A percentile compares a stretch with the other conserved stretches of the same genome.
Evolutionary conservation across 2,329 filamentous ascomycete species (phyloP).

Genomic region (Diaporthe sp.): DNA sequence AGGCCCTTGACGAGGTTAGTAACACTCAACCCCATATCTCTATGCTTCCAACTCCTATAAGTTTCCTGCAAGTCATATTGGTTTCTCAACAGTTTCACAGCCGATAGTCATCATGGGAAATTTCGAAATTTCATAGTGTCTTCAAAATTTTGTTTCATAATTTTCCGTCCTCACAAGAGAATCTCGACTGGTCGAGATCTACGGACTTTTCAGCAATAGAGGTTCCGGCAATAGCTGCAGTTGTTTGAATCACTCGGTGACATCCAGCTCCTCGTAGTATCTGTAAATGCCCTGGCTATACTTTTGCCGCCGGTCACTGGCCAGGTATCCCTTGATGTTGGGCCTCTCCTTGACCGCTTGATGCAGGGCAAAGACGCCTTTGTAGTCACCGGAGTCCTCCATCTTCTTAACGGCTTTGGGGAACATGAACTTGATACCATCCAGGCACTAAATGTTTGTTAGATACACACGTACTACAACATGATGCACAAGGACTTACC

Average conservation of each 20-base stretch:
- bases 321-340: slow-evolving; percentile 77
- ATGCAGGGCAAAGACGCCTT: slow-evolving; percentile 74
- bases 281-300: slow-evolving; percentile 79
- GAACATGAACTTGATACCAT: slow-evolving; percentile 77
- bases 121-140: background rate
- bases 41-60: background rate
- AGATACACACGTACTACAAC: background rate
- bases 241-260: slow-evolving; percentile 49
- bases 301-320: slow-evolving; percentile 71
- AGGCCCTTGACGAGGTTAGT: background rate
- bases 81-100: background rate
- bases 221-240: background rate
- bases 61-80: background rate
- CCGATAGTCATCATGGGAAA: background rate
- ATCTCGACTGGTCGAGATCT: no score
- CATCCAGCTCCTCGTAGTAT: slow-evolving; percentile 80
- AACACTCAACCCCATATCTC: no score
- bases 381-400: slow-evolving; percentile 69
- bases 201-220: background rate
- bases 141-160: background rate
- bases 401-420: slow-evolving; percentile 74
- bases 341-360: slow-evolving; percentile 73
- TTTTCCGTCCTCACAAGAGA: fast-evolving
- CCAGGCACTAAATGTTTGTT: slow-evolving; percentile 57
- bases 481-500: slow-evolving; percentile 54